Base-by-base conservation (phyloP, 495 filamentous ascomycete species). In the Lichenothelia convexa region DNA sequence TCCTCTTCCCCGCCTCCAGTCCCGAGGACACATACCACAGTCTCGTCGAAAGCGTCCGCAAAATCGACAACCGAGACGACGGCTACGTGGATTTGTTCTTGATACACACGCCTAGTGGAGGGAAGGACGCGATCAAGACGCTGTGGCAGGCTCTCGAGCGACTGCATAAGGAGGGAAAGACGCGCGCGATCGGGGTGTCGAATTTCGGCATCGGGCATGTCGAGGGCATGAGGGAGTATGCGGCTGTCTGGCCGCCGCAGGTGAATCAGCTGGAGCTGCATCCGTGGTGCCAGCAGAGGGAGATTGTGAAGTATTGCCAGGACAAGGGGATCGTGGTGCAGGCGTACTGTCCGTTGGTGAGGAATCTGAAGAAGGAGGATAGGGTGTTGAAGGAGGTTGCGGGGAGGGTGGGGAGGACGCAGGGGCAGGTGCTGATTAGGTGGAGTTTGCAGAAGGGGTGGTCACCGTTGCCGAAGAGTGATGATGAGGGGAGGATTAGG, bases 241-340 rank as follows among this genome's bases (percentile, higher is more conserved):
- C 73, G 15, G 63, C 63, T 41, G 59, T 70, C 3, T 75, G 63
- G 61, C 77, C 78, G 38, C 75, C 73, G 15, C 64, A 67, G 22
- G 72, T 78, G 3, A 79, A 81, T 50, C 77, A 82, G 45, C 71
- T 80, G 50, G 70, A 75, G 70, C 65, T 79, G 18, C 74, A 79
- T 47, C 73, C 74, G 5, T 78, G 70, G 70, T 65, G 59, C 46
- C 73, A 80, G 50, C 74, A 78, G 47, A 64, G 69, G 13, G 60
- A 61, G 12, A 65, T 72, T 22, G 66, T 65, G 21, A 55, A 57
- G 33, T 80, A 75, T 56, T 78, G 72, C 57, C 58, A 70, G 42
- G 48, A 59, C 35, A 53, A 76, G 30, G 60, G 61, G n/a, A 78
- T 76, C 48, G 48, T 70, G 22, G 60, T 76, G 35, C 62, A 77